Evolutionary conservation across 352 stramenopile genomes (phyloP).

Genomic region (Phytophthora sp.): DNA sequence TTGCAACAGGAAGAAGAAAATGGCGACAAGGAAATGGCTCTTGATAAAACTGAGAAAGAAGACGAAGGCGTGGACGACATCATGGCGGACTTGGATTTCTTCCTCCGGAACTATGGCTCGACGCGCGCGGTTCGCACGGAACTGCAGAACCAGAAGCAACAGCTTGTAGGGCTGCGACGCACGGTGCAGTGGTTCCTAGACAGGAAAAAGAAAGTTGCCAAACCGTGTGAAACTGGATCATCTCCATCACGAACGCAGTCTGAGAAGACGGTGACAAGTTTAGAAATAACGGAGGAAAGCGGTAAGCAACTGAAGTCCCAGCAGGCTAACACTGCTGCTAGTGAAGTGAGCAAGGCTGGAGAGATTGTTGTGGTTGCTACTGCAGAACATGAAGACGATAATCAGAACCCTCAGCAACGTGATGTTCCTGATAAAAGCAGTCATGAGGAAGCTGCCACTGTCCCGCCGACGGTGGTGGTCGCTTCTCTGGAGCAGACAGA

Average conservation of each 20-base stretch:
- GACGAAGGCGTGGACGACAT: slow-evolving; percentile 7
- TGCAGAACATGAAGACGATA: no score
- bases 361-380: no score
- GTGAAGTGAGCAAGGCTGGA: not conserved
- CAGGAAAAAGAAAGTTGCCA: not conserved
- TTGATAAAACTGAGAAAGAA: not conserved
- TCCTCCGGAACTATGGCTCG: slow-evolving; percentile 7
- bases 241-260: no score
- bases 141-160: not conserved
- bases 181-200: not conserved
- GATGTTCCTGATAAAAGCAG: not conserved
- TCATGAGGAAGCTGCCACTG: not conserved
- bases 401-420: no score
- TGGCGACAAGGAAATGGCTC: no score
- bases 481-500: not conserved
- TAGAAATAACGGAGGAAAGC: no score
- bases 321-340: no score
- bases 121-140: not conserved
- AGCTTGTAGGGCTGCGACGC: not conserved
- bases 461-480: not conserved
- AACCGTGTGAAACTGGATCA: no score
- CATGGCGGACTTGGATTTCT: slow-evolving; percentile 16
- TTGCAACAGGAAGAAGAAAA: not conserved
- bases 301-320: no score
- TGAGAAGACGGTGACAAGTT: no score